Evolutionary conservation across 768 basidiomycete genomes (phyloP), one percentile per base, ranked within the genome.

Genomic region (Russula sp.): DNA sequence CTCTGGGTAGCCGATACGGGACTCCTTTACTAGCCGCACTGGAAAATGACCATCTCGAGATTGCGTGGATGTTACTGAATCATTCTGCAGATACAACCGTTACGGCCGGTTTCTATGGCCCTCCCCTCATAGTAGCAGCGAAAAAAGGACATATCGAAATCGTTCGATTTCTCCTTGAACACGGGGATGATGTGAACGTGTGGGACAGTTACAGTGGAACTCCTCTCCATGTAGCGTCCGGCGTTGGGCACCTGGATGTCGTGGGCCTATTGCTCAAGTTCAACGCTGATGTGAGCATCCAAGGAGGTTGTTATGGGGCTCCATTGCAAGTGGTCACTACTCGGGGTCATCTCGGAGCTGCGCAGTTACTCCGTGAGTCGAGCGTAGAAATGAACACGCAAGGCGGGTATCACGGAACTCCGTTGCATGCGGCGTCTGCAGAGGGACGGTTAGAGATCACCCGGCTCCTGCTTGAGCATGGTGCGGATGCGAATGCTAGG

Each of bases 121-220:
- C 34, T 6, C 32, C 61, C 16, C 34, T 62, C 20, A 56, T 49
- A 18, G 61, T 62, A 56, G 46, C 61, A 30, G 24, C 61, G 8
- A 62, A 55, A 56, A 62, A n/a, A 26, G 61, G 61, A 49, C 18
- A 55, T 38, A 13, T 55, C 24, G 61, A 62, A 26, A 22, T 62
- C 18, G 54, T 56, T 28, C 53, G 20, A 34, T 38, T 55, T 46
- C 61, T 62, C 13, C 61, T 62, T 11, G 46, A 62, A 54, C 44
- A 11, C 14, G 61, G 61, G 6, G 54, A 62, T 13, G 61, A 62
- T 9, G 53, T 49, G 5, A 30, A 62, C 34, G 6, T 62, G 3
- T 62, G 53, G 61, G 54, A 62, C 26, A 62, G 53, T 46, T 62
- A 62, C 34, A 14, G 7, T 18, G 61, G 61, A n/a, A 55, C 61